Evolutionary conservation across 73 alveolate species (phyloP).

Genomic region (Paramecium tetraurelia): DNA sequence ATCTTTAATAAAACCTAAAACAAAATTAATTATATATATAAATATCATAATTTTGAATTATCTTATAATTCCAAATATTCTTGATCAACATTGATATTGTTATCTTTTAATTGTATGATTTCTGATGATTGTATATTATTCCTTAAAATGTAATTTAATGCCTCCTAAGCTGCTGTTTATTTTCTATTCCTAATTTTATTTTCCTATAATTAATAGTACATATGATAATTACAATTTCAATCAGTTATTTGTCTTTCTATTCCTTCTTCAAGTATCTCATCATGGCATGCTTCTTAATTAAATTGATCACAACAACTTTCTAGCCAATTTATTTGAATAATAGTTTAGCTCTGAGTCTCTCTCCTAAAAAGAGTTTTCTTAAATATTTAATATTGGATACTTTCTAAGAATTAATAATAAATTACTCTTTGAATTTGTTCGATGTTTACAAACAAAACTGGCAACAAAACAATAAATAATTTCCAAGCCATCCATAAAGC

Average conservation of each 20-base stretch:
- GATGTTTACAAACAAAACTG: not conserved
- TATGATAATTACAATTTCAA: not conserved
- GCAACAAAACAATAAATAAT: not conserved
- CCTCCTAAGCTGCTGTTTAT: slow-evolving; percentile 37
- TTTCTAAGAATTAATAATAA: not conserved
- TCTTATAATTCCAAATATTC: not conserved
- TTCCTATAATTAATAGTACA: not conserved
- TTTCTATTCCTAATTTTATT: not conserved
- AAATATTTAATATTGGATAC: not conserved
- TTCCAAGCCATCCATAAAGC: not conserved
- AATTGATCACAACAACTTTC: not conserved
- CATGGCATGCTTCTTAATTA: not conserved
- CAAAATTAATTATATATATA: not conserved
- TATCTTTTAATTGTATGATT: not conserved
- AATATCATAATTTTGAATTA: not conserved
- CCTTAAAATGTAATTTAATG: slow-evolving; percentile 21
- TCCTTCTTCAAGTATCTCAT: not conserved
- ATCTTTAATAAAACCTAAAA: not conserved
- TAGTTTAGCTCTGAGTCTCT: not conserved
- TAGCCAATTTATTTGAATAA: not conserved
- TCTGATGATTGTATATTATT: not conserved
- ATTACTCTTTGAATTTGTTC: not conserved
- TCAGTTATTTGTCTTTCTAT: not conserved
- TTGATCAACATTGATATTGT: not conserved
- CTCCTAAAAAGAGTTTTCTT: not conserved